Base-by-base conservation (phyloP, 192 early-diverging fungal genomes). In the Ambispora gerdemannii region DNA sequence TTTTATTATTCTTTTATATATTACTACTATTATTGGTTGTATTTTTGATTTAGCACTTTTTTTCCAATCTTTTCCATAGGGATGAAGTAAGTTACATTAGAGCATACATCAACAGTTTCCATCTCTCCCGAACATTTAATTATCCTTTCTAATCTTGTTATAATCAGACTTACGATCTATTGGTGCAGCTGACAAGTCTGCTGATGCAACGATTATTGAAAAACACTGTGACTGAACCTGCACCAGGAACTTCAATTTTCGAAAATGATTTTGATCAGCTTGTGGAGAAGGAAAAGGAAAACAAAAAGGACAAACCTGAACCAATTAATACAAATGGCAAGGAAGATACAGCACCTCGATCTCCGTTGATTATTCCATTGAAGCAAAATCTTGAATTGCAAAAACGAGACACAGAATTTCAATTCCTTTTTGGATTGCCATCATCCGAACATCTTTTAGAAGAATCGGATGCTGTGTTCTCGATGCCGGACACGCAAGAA, bases 1-100 rank as follows among this genome's bases (percentile, higher is more conserved):
- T n/a, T n/a, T n/a, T n/a, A n/a, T n/a, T n/a, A n/a, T n/a, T n/a
- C n/a, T n/a, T n/a, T n/a, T n/a, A n/a, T n/a, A n/a, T n/a, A n/a
- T n/a, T n/a, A n/a, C n/a, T n/a, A n/a, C n/a, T n/a, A n/a, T 63
- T 60, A 32, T 31, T 4, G 20, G 50, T 73, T 43, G 19, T 34
- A 30, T 61, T 50, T 43, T 7, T 52, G 35, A 60, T 62, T 32
- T 72, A 90, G 89, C 87, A 93, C 78, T 78, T 91, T 59, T 94
- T 99, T 66, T 91, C 93, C 13, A 99, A 98, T 72, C 81, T 99
- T 56, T 98, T 99, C 78, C 91, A 92, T 56, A 86, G 97, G 28
- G 95, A 99, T 77, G 95, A 99, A 22, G 76, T 75, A 72, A 60
- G 64, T n/a, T n/a, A n/a, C n/a, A n/a, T n/a, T n/a, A n/a, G n/a